Evolutionary conservation across 2,329 filamentous ascomycete genomes (phyloP), one percentile per base, ranked within the genome.

Genomic region (Pleomassaria siparia): DNA sequence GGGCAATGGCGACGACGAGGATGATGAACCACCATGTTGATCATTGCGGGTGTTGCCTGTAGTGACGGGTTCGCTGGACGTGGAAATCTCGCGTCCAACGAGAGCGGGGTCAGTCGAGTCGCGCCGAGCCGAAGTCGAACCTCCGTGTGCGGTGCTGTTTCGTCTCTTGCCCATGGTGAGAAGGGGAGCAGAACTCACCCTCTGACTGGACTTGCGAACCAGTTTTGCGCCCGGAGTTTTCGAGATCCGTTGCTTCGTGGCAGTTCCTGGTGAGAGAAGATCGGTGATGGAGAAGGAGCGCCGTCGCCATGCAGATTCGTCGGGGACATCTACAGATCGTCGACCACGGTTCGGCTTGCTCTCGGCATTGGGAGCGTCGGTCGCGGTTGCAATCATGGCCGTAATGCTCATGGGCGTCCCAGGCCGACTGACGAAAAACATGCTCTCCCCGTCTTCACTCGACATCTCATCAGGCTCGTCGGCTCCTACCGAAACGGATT

Each of bases 211-310:
- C 44, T 56, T 58, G 51, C 64, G 66, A 32, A 55, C 47, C 10
- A 66, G 55, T 33, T 58, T 62, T 44, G 58, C 51, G 44, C 58
- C 59, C 46, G 63, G 51, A 44, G 46, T 56, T 56, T 60, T 64
- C 55, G 48, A 49, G 24, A 59, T 57, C 43, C 61, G 62, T 62
- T 61, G 56, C 62, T 72, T 64, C 60, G 69, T 74, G 71, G 54
- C 69, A 47, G 63, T 68, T 43, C 60, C 69, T 43, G 63, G 64
- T 43, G 66, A 69, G 46, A 73, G 66, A 37, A 74, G 64, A 53
- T 79, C 74, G 44, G 70, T 67, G 47, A 80, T 72, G 21, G 78
- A 80, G 68, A 80, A 80, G 47, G 78, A 79, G 43, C 75, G 73
- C 47, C 72, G 67, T 16, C 73, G 65, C 50, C 63, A 63, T 46